Percentiles rank a stretch among this genome's conserved stretches.
These are phyloP conservation scores for Danielia reshetovae DNA, from an alignment of 805 yeast genomes.

Conservation along the genomic window DNA sequence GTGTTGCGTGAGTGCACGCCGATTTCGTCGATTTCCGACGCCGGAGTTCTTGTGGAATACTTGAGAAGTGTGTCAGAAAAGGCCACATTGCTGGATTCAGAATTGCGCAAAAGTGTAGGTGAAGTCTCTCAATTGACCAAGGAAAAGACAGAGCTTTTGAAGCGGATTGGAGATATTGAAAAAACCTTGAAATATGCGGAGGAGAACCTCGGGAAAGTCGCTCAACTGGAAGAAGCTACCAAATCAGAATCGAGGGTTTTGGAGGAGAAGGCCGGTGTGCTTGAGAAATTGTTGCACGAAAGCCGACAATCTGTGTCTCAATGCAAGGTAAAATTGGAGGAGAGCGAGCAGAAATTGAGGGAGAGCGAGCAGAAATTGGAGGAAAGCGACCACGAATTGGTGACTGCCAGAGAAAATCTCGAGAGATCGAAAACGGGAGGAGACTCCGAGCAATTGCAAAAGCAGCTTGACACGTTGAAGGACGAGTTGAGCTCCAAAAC, in stretches of 20 bases:
- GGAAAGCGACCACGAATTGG: not conserved
- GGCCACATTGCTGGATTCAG: conserved; percentile 57
- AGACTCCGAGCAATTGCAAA: not conserved
- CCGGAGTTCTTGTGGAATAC: conserved; percentile 65
- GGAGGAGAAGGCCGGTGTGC: conserved; percentile 9
- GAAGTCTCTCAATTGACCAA: conserved; percentile 17
- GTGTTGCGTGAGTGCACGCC: conserved; percentile 80
- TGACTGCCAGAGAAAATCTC: not conserved
- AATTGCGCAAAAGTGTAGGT: conserved; percentile 48
- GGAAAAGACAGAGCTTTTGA: conserved; percentile 10
- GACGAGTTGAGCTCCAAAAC: not conserved
- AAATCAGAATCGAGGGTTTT: conserved; percentile 2
- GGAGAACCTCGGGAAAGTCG: conserved; percentile 19
- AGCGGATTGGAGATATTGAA: conserved; percentile 10
- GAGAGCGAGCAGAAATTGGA: conserved; percentile 11
- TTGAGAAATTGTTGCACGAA: conserved; percentile 9
- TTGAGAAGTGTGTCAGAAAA: conserved; percentile 60
- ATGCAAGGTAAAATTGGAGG: conserved; percentile 2
- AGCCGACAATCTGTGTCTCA: too few relatives aligned
- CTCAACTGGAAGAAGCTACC: conserved; percentile 7
- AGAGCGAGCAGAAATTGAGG: conserved; percentile 2
- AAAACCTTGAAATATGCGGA: conserved; percentile 13
- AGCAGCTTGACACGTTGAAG: not conserved
- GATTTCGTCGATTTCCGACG: conserved; percentile 66
- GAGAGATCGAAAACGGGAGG: not conserved